Percentiles rank a stretch among this genome's conserved stretches.
These are phyloP conservation scores for Chenopodium quinoa DNA, from an alignment of 148 eudicot species.

Conservation along the genomic window DNA sequence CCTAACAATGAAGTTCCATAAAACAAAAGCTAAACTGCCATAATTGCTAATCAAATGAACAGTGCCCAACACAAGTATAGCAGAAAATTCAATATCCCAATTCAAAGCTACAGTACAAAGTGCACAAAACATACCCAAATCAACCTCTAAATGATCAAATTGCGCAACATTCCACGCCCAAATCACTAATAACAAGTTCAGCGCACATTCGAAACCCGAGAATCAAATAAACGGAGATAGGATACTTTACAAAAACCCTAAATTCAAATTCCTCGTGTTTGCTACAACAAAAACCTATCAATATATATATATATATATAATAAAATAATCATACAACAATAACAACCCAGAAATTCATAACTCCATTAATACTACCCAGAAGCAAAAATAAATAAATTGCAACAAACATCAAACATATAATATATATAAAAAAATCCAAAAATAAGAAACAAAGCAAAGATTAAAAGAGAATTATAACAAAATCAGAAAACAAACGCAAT, in stretches of 20 bases:
- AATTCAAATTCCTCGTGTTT: neutral
- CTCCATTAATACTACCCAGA: neutral
- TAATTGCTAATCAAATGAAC: no score
- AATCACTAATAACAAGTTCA: neutral
- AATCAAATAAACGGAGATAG: neutral
- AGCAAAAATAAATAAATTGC: neutral
- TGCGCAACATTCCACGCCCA: no score
- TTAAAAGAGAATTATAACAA: neutral
- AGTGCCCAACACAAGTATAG: no score
- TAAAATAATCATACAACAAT: no score
- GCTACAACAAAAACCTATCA: neutral
- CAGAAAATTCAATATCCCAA: no score
- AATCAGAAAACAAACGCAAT: neutral
- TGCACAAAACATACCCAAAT: no score
- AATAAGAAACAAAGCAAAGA: neutral
- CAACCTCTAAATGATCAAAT: no score
- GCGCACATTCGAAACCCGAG: neutral
- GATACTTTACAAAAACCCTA: neutral
- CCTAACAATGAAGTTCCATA: no score
- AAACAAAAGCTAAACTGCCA: no score
- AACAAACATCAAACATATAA: neutral
- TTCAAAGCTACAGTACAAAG: no score
- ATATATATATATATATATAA: no score
- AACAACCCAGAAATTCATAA: neutral
- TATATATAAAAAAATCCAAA: neutral